Percentiles rank a stretch among this genome's conserved stretches.
Conservation (phyloP, 2,329 filamentous ascomycete genomes). For the Cladosporium velox region DNA sequence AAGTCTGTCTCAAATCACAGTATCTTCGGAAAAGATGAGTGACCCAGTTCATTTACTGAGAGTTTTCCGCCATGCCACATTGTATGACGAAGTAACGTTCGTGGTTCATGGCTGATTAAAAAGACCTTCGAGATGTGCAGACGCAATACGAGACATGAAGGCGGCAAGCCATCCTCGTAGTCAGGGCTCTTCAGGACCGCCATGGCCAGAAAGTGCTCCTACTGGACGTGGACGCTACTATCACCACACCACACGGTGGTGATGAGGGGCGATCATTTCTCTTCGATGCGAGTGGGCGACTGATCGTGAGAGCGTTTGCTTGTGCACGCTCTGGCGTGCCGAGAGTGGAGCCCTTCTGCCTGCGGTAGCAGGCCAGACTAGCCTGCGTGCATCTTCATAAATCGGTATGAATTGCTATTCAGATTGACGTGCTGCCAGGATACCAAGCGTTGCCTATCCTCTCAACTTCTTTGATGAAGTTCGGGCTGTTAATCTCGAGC, state of each 20-base stretch:
- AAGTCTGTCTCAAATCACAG: background rate
- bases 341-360: background rate
- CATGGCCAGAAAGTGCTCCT: background rate
- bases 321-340: background rate
- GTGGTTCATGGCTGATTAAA: background rate
- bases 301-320: background rate
- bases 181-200: background rate
- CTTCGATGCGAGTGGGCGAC: background rate
- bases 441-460: slow-evolving; percentile 84
- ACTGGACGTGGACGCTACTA: background rate
- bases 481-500: slow-evolving; percentile 74
- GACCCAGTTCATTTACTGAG: background rate
- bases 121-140: background rate
- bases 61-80: background rate
- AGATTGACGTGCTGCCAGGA: slow-evolving; percentile 68
- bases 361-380: background rate
- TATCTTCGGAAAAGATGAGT: background rate
- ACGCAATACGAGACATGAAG: background rate
- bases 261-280: background rate
- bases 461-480: slow-evolving; percentile 79
- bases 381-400: background rate
- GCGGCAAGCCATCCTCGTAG: no score
- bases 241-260: background rate
- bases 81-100: background rate
- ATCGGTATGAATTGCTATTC: slow-evolving; percentile 29